phyloP scores from a whole-genome alignment of 23 red algal genomes.

The Cyanidiococcus yangmingshanensis region DNA sequence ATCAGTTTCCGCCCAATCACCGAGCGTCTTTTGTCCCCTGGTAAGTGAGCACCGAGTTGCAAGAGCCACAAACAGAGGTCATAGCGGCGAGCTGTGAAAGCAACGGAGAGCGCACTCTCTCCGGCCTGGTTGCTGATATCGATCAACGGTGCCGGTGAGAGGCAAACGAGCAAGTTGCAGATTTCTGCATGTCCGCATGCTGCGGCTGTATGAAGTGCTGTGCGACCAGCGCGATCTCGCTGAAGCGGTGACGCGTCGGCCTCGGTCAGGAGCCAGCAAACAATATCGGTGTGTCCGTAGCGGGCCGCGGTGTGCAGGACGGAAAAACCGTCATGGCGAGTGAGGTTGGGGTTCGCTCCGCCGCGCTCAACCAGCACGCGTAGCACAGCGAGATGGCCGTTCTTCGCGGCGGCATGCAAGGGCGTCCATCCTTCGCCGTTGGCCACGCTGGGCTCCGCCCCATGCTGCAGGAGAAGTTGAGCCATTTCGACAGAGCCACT shows the following conservation, averaged over 20 bases:
- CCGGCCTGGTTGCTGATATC: background rate
- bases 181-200: background rate
- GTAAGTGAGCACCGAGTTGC: background rate
- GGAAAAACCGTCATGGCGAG: background rate
- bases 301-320: constrained; percentile 5
- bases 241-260: background rate
- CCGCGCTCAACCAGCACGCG: background rate
- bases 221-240: background rate
- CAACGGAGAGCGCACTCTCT: background rate
- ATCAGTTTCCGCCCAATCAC: constrained; percentile 7
- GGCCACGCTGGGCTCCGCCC: background rate
- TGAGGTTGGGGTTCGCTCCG: background rate
- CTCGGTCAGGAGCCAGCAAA: background rate
- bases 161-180: background rate
- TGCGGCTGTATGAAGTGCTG: background rate
- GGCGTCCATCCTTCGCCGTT: constrained; percentile 17
- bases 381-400: background rate
- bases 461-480: background rate
- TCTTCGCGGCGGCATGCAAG: background rate
- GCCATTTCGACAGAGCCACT: background rate
- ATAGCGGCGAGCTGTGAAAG: background rate
- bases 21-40: background rate
- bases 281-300: background rate
- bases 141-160: background rate
- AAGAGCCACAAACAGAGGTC: background rate